phyloP scores from a whole-genome alignment of 1,284 basidiomycete genomes.

The Heliocybe sulcata region DNA sequence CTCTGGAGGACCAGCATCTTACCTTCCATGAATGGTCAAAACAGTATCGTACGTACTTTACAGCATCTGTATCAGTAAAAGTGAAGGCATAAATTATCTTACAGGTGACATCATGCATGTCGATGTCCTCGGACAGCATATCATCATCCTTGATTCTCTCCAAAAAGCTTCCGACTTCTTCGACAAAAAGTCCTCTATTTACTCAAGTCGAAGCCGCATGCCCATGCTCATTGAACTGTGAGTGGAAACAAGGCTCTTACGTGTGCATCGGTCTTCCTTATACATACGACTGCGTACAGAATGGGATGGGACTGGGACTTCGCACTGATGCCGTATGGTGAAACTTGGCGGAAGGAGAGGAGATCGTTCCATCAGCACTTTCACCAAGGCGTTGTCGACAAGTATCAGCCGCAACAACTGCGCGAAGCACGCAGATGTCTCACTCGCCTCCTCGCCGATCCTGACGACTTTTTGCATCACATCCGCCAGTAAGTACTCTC shows the following conservation, averaged over 20 bases:
- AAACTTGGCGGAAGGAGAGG: constrained; percentile 21
- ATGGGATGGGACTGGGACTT: constrained; percentile 21
- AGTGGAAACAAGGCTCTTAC: neutral
- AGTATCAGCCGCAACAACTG: constrained; percentile 16
- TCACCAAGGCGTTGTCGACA: constrained; percentile 9
- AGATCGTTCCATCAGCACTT: constrained; percentile 22
- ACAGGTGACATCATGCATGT: constrained; percentile 22
- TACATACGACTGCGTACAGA: constrained; percentile 8
- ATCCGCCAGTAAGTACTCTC: constrained; percentile 15
- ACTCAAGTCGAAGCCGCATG: neutral
- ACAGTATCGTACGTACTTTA: constrained; percentile 19
- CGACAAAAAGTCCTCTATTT: constrained; percentile 11
- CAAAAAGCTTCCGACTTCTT: constrained; percentile 22
- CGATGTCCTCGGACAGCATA: constrained; percentile 22
- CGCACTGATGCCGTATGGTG: constrained; percentile 18
- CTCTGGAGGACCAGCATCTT: constrained; percentile 21
- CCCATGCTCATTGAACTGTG: neutral
- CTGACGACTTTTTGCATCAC: constrained; percentile 22
- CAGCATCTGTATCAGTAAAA: neutral
- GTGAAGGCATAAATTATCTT: neutral
- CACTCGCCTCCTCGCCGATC: constrained; percentile 20
- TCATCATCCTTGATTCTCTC: constrained; percentile 21
- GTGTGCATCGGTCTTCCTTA: neutral
- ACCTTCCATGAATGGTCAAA: constrained; percentile 23
- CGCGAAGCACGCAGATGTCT: constrained; percentile 20